phyloP scores from a whole-genome alignment of 1,139 yeast genomes.

The Magnusiomyces paraingens region DNA sequence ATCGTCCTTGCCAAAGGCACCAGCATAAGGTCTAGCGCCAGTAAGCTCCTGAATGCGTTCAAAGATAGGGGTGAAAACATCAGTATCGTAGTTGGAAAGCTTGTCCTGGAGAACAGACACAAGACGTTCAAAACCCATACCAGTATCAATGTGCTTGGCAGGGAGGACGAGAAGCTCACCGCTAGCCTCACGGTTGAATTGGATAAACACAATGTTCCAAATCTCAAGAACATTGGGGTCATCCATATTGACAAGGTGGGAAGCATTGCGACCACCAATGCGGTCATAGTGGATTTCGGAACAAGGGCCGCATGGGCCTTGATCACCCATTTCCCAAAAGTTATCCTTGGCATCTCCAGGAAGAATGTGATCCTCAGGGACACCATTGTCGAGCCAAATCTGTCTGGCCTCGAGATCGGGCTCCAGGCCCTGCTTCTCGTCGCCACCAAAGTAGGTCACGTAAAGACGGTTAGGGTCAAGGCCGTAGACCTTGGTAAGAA shows the following conservation, averaged over 20 bases:
- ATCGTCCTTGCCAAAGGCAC: constrained; percentile 90
- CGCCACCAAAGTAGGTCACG: constrained; percentile 96
- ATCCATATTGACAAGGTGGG: constrained; percentile 83
- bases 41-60: constrained; percentile 83
- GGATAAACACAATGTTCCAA: constrained; percentile 97
- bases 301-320: constrained; percentile 99
- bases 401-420: constrained; percentile 93
- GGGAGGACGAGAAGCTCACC: constrained; percentile 79
- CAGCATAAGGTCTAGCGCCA: constrained; percentile 83
- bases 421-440: constrained; percentile 69
- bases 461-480: constrained; percentile 73
- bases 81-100: constrained; percentile 91
- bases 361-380: constrained; percentile 81
- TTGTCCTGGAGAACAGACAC: constrained; percentile 91
- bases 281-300: constrained; percentile 96
- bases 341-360: constrained; percentile 89
- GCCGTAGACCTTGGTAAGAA: constrained; percentile 77
- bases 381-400: constrained; percentile 82
- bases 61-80: constrained; percentile 87
- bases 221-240: constrained; percentile 97
- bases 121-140: constrained; percentile 97
- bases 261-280: constrained; percentile 95
- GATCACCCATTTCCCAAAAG: constrained; percentile 99
- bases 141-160: constrained; percentile 93
- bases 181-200: constrained; percentile 89